Evolutionary conservation across 2,329 filamentous ascomycete species (phyloP), one percentile per base, ranked within the genome.

Genomic region (Arthrobotrys conoides): DNA sequence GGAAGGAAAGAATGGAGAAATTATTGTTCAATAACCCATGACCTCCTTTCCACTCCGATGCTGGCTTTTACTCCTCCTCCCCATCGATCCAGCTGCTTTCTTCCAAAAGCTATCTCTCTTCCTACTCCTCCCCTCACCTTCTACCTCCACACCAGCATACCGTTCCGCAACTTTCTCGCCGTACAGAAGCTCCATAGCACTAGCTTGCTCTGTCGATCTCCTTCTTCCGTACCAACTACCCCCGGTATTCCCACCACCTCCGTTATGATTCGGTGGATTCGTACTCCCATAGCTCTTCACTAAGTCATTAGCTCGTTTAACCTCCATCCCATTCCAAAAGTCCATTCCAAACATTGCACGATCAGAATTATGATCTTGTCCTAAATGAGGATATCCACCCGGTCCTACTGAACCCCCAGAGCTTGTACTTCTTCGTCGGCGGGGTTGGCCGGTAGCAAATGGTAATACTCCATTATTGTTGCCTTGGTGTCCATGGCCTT

Each of bases 81-180:
- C 53, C 10, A 73, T 63, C 27, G 41, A 65, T 1, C 36, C 55
- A 20, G 65, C 64, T 5, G 73, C 73, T 46, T 71, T 77, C 46
- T 63, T 77, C 73, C 73, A 77, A 48, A 77, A 71, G 33, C 73
- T 71, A 14, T 77, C 67, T 48, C 61, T 61, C 53, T 65, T 77
- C 46, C 53, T 76, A 33, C 38, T 53, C 27, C 49, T 24, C 16
- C n/a, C 46, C 9, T 51, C 49, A 8, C 41, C 67, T 3, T n/a
- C 44, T 6, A n/a, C 61, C 0, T 44, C 57, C 5, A 27, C 33
- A 12, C 4, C 27, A 18, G 24, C 30, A 27, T 61, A 44, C 24
- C 53, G 36, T 16, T 51, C 48, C 10, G 46, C 46, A 24, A 30
- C 44, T 44, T 53, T 68, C 6, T 69, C 64, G n/a, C 71, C 63